Evolutionary conservation across 83 land plant genomes (phyloP).

Genomic region (Isoetes engelmannii): DNA sequence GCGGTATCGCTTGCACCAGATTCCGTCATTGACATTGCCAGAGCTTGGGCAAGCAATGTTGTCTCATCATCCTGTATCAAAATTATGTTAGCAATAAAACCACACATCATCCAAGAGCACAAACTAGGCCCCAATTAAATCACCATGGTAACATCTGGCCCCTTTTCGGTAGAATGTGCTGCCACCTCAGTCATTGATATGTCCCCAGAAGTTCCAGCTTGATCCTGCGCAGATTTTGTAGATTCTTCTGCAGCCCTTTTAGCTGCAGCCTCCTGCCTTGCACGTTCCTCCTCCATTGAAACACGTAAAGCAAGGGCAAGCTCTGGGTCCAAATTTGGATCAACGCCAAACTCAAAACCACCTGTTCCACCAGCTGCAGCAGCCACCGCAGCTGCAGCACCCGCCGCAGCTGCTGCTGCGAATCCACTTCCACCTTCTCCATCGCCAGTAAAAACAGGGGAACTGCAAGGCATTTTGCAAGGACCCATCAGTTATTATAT

Average conservation of each 20-base stretch:
- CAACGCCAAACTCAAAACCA: slow-evolving; percentile 83
- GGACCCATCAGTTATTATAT: background rate
- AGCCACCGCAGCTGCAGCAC: slow-evolving; percentile 62
- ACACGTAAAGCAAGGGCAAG: slow-evolving; percentile 83
- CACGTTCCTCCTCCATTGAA: slow-evolving; percentile 94
- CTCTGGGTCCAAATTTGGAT: slow-evolving; percentile 90
- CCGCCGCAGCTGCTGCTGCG: slow-evolving; percentile 85
- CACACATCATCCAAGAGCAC: background rate
- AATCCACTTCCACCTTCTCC: slow-evolving; percentile 90
- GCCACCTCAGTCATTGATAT: slow-evolving; percentile 55
- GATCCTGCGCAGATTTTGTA: slow-evolving; percentile 37
- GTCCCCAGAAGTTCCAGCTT: slow-evolving; percentile 34
- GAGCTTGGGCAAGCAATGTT: slow-evolving; percentile 67
- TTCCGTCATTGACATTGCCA: slow-evolving; percentile 90
- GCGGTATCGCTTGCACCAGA: slow-evolving; percentile 45
- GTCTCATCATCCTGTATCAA: slow-evolving; percentile 72
- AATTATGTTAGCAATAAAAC: slow-evolving; percentile 1
- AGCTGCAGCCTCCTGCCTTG: slow-evolving; percentile 86
- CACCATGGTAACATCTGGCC: slow-evolving; percentile 42
- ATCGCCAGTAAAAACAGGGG: slow-evolving; percentile 84
- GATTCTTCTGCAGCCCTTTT: slow-evolving; percentile 76
- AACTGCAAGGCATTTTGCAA: slow-evolving; percentile 30
- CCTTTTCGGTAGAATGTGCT: slow-evolving; percentile 19
- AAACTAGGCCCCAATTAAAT: background rate
- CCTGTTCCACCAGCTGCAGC: slow-evolving; percentile 65